Evolutionary conservation across 306 rosid genomes (phyloP).

Genomic region (Acacia crassicarpa): DNA sequence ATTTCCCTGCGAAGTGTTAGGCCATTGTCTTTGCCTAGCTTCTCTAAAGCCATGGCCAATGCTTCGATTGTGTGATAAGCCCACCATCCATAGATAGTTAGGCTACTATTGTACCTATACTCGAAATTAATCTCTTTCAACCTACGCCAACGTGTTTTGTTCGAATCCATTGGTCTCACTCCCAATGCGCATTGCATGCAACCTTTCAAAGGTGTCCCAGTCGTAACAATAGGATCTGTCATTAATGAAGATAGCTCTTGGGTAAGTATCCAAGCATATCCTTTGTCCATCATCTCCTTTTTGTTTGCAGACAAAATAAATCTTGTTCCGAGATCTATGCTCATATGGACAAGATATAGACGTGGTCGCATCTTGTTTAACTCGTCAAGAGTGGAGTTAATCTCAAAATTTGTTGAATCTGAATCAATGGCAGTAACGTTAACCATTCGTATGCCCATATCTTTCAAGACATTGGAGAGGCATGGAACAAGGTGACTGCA

Average conservation of each 20-base stretch:
- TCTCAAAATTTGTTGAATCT: neutral
- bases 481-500: neutral
- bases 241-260: conserved; percentile 33
- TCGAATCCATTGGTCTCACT: neutral
- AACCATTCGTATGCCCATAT: neutral
- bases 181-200: neutral
- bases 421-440: conserved; percentile 25
- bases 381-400: neutral
- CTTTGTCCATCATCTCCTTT: conserved; percentile 28
- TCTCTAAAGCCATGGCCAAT: neutral
- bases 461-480: neutral
- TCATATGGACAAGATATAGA: conserved; percentile 45
- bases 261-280: conserved; percentile 36
- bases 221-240: neutral
- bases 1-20: neutral
- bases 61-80: neutral
- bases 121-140: fast-evolving
- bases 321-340: neutral
- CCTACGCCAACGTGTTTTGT: neutral
- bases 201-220: neutral
- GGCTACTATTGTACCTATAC: neutral
- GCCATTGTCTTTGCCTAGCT: neutral
- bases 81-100: neutral
- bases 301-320: conserved; percentile 32
- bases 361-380: neutral